Percentiles rank a stretch among this genome's conserved stretches.
These are phyloP conservation scores for Trichoderma polysporum DNA, from an alignment of 2,329 filamentous ascomycete genomes.

Conservation along the genomic window DNA sequence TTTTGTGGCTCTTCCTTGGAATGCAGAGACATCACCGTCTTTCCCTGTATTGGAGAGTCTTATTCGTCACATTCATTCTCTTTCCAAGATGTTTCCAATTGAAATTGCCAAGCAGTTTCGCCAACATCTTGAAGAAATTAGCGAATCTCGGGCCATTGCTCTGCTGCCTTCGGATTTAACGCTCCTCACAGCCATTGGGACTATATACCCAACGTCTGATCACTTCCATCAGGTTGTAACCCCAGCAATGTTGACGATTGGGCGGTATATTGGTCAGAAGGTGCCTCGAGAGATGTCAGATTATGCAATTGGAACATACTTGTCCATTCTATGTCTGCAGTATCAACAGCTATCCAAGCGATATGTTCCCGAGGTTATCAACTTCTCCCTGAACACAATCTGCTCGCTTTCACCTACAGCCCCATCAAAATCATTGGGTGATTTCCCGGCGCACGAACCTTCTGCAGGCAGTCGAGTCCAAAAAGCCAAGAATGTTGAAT, in stretches of 20 bases:
- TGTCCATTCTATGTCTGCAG: slow-evolving; percentile 75
- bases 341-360: slow-evolving; percentile 83
- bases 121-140: slow-evolving; percentile 62
- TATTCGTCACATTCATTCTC: slow-evolving; percentile 86
- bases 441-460: slow-evolving; percentile 62
- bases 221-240: slow-evolving; percentile 96
- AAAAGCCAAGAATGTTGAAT: slow-evolving; percentile 39
- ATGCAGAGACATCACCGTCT: slow-evolving; percentile 47
- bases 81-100: slow-evolving; percentile 80
- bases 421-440: slow-evolving; percentile 46
- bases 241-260: slow-evolving; percentile 82
- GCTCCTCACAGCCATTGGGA: slow-evolving; percentile 78
- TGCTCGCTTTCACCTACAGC: slow-evolving; percentile 62
- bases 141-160: slow-evolving; percentile 47
- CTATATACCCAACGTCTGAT: slow-evolving; percentile 91
- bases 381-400: slow-evolving; percentile 76
- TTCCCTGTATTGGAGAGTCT: slow-evolving; percentile 74
- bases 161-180: slow-evolving; percentile 71
- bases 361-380: slow-evolving; percentile 84
- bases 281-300: slow-evolving; percentile 65
- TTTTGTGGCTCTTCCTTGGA: slow-evolving; percentile 53
- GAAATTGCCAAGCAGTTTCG: slow-evolving; percentile 78
- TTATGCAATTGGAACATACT: slow-evolving; percentile 70
- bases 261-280: slow-evolving; percentile 77
- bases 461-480: slow-evolving; percentile 51